A percentile compares a stretch with the other conserved stretches of the same genome.
Conservation (phyloP, 345 rosid species). For the Boechera retrofracta region DNA sequence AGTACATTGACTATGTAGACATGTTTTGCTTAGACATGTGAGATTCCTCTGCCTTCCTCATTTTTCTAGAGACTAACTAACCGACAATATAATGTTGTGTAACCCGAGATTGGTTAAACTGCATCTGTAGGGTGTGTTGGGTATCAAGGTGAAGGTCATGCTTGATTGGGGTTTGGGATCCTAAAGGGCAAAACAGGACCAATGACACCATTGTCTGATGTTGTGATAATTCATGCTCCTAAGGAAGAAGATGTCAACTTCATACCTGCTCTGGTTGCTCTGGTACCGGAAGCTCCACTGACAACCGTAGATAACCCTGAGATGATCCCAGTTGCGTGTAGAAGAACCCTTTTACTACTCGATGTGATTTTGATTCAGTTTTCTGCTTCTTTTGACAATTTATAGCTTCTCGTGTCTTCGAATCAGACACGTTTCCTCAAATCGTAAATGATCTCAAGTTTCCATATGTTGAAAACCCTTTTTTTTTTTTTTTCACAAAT, state of each 20-base stretch:
- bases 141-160: no score
- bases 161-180: no score
- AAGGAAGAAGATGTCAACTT: conserved; percentile 60
- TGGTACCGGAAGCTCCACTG: conserved; percentile 14
- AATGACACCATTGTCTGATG: conserved; percentile 73
- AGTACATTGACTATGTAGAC: no score
- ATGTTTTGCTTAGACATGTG: no score
- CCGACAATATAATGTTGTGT: no score
- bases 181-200: conserved; percentile 27
- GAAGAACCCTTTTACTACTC: conserved; percentile 5
- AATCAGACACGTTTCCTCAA: not conserved
- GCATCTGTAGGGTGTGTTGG: no score
- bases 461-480: not conserved
- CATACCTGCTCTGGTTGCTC: conserved; percentile 1
- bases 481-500: not conserved
- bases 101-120: no score
- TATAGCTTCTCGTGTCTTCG: conserved; percentile 14
- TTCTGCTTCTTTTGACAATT: not conserved
- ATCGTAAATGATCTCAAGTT: not conserved
- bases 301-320: conserved; percentile 54
- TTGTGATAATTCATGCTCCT: conserved; percentile 76
- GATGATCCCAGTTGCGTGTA: conserved; percentile 47
- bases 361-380: not conserved
- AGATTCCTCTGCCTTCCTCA: no score
- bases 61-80: no score